Percentiles rank a stretch among this genome's conserved stretches.
Conservation (phyloP, 2,329 filamentous ascomycete species). For the Penicillium aurantiogriseum region DNA sequence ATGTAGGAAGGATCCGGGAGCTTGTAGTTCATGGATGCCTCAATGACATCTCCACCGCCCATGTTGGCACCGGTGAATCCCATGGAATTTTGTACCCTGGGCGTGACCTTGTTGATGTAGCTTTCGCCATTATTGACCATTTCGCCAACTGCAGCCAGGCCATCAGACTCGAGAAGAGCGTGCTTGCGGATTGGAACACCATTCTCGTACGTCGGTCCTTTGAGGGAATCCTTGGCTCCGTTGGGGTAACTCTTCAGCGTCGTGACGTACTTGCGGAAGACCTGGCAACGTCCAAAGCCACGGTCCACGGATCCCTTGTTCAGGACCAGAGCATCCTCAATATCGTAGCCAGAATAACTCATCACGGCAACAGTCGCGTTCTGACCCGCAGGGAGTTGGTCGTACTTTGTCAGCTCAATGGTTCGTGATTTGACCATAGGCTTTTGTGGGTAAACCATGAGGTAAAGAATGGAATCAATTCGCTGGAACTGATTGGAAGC, state of each 20-base stretch:
- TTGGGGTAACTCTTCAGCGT: slow-evolving; percentile 88
- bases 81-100: slow-evolving; percentile 71
- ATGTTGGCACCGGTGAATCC: slow-evolving; percentile 61
- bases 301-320: slow-evolving; percentile 96
- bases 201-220: slow-evolving; percentile 63
- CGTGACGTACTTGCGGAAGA: slow-evolving; percentile 91
- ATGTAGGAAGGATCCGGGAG: slow-evolving; percentile 83
- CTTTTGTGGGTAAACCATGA: slow-evolving; percentile 95
- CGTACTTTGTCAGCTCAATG: slow-evolving; percentile 94
- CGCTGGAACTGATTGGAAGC: slow-evolving; percentile 97
- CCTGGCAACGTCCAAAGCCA: slow-evolving; percentile 94
- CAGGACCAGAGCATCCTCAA: slow-evolving; percentile 93
- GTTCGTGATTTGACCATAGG: slow-evolving; percentile 97
- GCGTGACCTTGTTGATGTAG: slow-evolving; percentile 87
- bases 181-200: slow-evolving; percentile 66
- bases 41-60: slow-evolving; percentile 44
- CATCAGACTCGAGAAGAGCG: slow-evolving; percentile 75
- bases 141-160: slow-evolving; percentile 81
- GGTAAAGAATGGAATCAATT: slow-evolving; percentile 92
- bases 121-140: slow-evolving; percentile 75
- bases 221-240: slow-evolving; percentile 60
- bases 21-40: slow-evolving; percentile 64
- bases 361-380: slow-evolving; percentile 98
- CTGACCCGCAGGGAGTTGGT: slow-evolving; percentile 93
- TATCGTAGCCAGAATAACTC: slow-evolving; percentile 99